phyloP scores from a whole-genome alignment of 2,329 filamentous ascomycete genomes.

The Penicillium sp. region DNA sequence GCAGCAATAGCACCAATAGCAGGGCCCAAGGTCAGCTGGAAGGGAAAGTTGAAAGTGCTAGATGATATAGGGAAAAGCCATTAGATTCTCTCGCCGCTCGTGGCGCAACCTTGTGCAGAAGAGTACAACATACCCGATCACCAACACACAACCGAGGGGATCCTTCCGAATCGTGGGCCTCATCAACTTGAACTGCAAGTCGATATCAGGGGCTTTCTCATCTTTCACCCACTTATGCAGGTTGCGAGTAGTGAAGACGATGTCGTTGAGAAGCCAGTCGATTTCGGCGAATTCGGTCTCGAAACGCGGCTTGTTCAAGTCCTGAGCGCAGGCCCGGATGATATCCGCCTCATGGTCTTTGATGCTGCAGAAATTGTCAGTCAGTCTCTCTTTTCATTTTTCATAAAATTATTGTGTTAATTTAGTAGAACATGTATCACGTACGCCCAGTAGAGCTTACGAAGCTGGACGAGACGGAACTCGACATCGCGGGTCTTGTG shows the following conservation, averaged over 20 bases:
- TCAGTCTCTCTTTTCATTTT: conserved; percentile 8
- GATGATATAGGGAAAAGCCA: background rate
- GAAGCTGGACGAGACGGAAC: conserved; percentile 81
- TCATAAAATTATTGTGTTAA: background rate
- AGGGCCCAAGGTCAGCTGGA: conserved; percentile 76
- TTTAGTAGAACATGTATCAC: conserved; percentile 13
- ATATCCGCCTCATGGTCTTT: conserved; percentile 75
- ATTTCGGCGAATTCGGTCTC: conserved; percentile 76
- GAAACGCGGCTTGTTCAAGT: conserved; percentile 74
- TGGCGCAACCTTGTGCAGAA: background rate
- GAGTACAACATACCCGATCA: conserved; percentile 66
- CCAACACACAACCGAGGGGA: conserved; percentile 76
- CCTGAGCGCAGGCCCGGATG: conserved; percentile 70
- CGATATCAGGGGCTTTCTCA: conserved; percentile 70
- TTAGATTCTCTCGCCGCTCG: background rate
- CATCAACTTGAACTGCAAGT: conserved; percentile 66
- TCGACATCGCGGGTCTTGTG: conserved; percentile 80
- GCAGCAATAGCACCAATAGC: conserved; percentile 87
- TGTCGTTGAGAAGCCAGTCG: conserved; percentile 76
- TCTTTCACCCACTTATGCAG: conserved; percentile 81
- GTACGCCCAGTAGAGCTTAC: conserved; percentile 89
- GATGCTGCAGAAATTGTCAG: conserved; percentile 45
- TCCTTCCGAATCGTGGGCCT: conserved; percentile 80
- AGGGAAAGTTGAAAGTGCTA: conserved; percentile 87
- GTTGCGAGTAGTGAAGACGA: conserved; percentile 74